A percentile compares a stretch with the other conserved stretches of the same genome.
Conservation (phyloP, 495 filamentous ascomycete genomes). For the Pseudevernia furfuracea region DNA sequence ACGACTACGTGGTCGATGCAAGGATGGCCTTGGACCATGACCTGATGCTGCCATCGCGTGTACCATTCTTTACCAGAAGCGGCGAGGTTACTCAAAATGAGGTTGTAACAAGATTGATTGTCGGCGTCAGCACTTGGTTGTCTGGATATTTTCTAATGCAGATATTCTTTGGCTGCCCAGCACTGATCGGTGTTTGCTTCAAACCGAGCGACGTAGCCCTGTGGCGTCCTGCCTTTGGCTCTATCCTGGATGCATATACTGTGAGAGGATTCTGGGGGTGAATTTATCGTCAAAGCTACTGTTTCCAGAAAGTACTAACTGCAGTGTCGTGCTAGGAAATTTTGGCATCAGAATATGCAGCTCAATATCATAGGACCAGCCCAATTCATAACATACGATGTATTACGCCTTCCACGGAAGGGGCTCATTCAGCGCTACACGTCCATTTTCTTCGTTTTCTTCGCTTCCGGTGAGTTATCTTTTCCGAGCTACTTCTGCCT, state of each 20-base stretch:
- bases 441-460: background rate
- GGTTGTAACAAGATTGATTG: background rate
- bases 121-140: background rate
- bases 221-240: conserved; percentile 1
- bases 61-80: background rate
- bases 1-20: background rate
- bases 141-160: background rate
- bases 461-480: background rate
- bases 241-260: background rate
- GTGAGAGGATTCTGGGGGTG: background rate
- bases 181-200: background rate
- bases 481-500: background rate
- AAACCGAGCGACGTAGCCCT: background rate
- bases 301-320: background rate
- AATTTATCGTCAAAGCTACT: too few species aligned
- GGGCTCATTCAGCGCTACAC: conserved; percentile 1
- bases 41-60: background rate
- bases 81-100: background rate
- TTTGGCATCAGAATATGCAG: background rate
- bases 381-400: background rate
- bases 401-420: background rate
- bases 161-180: background rate
- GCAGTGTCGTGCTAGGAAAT: background rate
- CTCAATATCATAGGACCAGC: background rate
- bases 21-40: background rate